Base-by-base conservation (phyloP, 352 stramenopile species). In the Aphanomyces invadans region DNA sequence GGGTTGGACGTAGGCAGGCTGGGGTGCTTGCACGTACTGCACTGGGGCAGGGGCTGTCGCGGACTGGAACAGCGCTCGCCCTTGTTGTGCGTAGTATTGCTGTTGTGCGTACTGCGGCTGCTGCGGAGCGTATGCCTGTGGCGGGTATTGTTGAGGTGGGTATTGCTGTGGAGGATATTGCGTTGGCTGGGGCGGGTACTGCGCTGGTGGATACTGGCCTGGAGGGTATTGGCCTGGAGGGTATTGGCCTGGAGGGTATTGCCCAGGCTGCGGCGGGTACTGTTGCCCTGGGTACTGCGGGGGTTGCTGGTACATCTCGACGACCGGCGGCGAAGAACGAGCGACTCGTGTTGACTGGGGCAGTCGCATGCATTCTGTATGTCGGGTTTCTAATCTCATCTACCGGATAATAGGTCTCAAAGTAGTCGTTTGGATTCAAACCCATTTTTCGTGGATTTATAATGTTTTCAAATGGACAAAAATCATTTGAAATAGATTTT, bases 81-180 rank as follows among this genome's bases (percentile, higher is more conserved):
- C 60, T 59, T 67, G 60, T 10, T 67, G 28, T 19, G 60, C 60
- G 60, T 67, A 67, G 9, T 57, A 28, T n/a, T 57, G 49, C 60
- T 60, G 46, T 21, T 44, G 60, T 21, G 60, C 17, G 9, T 51
- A 53, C 25, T 46, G 19, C n/a, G 21, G 28, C 23, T 55, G 60
- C 2, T 56, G 60, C 32, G 60, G 60, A 9, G 60, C 42, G 38
- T 67, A 67, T 3, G 31, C 55, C 3, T 36, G 52, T 23, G 29
- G 53, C 29, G 23, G 52, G 21, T 39, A 19, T 11, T 17, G 23
- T 44, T 62, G 33, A n/a, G 29, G 53, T 26, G 29, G 53, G 17
- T 62, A 46, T 4, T 28, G 17, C 21, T 62, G 33, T 9, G 29
- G 52, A 15, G 23, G 52, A 11, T 60, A 36, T 10, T 21, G 45